Conservation (phyloP, 352 stramenopile species). For the Globisporangium alternatum region DNA sequence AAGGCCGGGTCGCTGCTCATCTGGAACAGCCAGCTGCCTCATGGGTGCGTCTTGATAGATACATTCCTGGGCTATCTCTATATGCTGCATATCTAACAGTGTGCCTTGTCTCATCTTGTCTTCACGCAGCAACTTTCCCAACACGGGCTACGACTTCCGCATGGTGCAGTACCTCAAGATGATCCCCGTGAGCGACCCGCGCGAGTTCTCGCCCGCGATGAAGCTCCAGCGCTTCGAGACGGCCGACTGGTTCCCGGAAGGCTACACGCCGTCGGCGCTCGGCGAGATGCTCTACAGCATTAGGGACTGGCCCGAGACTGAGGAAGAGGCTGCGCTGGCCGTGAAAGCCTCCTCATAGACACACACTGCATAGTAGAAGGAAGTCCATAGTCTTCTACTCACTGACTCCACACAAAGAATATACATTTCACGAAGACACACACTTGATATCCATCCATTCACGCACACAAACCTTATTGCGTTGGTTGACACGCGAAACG, state of each 20-base stretch:
- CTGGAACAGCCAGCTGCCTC: constrained; percentile 46
- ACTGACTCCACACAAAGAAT: constrained; percentile 1
- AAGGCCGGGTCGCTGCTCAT: constrained; percentile 44
- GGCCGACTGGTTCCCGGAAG: constrained; percentile 34
- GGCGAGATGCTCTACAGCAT: constrained; percentile 36
- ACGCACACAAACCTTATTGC: neutral
- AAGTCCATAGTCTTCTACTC: no score
- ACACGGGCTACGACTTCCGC: constrained; percentile 42
- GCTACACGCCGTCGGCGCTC: constrained; percentile 31
- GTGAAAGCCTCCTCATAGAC: constrained; percentile 5
- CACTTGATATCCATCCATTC: constrained; percentile 4
- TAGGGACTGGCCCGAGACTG: constrained; percentile 27
- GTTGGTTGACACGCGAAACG: neutral
- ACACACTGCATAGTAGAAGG: neutral
- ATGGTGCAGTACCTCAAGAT: constrained; percentile 63
- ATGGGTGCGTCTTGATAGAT: constrained; percentile 24
- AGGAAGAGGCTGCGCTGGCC: constrained; percentile 16
- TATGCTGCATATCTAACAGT: neutral
- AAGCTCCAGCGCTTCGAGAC: constrained; percentile 32
- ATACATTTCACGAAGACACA: neutral
- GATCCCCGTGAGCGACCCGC: constrained; percentile 35
- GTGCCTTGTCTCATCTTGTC: constrained; percentile 2
- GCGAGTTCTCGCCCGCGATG: constrained; percentile 38
- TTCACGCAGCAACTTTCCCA: constrained; percentile 36
- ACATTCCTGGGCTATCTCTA: no score